These are phyloP conservation scores for Chenopodium suecicum DNA, from an alignment of 148 eudicot genomes.

Conservation along the genomic window DNA sequence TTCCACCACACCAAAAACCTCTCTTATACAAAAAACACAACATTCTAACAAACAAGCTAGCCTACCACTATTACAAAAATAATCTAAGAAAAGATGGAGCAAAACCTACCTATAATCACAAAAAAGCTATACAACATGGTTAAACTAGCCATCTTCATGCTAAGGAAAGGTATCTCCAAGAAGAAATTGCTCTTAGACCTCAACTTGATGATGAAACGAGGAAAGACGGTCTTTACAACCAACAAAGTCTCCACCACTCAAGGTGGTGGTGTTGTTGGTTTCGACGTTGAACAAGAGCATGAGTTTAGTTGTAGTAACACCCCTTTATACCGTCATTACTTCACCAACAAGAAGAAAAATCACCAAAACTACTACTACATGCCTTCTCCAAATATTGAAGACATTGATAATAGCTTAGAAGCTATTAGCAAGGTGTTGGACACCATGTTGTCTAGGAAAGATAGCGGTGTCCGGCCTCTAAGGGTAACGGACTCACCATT, in stretches of 20 bases:
- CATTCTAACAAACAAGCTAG: not conserved
- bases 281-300: not conserved
- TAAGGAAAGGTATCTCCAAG: constrained; percentile 58
- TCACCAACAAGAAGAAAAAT: constrained; percentile 15
- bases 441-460: constrained; percentile 32
- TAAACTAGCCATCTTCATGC: constrained; percentile 47
- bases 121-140: constrained; percentile 50
- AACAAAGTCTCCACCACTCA: constrained; percentile 19
- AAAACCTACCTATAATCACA: constrained; percentile 40
- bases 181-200: constrained; percentile 46
- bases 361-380: constrained; percentile 7
- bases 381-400: not conserved
- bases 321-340: constrained; percentile 36
- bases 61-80: constrained; percentile 9
- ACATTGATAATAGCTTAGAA: constrained; percentile 4
- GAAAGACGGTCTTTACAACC: constrained; percentile 40
- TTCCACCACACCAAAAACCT: not conserved
- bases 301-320: constrained; percentile 45
- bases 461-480: constrained; percentile 38
- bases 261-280: not conserved
- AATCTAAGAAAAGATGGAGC: constrained; percentile 40
- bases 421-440: constrained; percentile 32
- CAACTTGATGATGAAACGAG: constrained; percentile 50
- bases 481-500: constrained; percentile 74
- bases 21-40: not conserved